phyloP scores from a whole-genome alignment of 2,329 filamentous ascomycete species.

The Plenodomus lindquistii region DNA sequence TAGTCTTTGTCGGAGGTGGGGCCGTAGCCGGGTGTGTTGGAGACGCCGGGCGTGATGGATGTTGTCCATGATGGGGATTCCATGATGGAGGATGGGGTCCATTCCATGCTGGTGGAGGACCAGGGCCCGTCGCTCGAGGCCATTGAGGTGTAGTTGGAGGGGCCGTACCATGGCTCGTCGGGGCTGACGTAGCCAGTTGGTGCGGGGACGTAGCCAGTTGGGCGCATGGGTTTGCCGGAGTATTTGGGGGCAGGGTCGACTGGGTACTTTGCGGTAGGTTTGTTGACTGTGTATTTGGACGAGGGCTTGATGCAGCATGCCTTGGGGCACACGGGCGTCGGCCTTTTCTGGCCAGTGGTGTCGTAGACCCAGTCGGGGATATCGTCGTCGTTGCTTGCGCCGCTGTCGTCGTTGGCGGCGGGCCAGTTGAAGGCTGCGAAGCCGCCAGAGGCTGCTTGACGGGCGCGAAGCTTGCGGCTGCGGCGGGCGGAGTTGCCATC shows the following conservation, averaged over 20 bases:
- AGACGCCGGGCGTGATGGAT: neutral
- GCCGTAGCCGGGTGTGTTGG: neutral
- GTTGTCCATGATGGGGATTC: neutral
- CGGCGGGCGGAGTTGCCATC: neutral
- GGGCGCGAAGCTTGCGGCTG: neutral
- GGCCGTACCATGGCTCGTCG: neutral
- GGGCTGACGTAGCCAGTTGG: neutral
- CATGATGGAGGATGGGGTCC: neutral
- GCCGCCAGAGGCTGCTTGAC: constrained; percentile 2
- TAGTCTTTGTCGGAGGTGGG: constrained; percentile 2
- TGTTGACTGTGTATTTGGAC: neutral
- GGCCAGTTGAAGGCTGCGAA: constrained; percentile 17
- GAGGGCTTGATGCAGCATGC: constrained; percentile 9
- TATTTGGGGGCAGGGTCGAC: neutral
- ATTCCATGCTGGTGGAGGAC: neutral
- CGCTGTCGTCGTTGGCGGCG: neutral
- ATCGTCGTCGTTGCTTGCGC: constrained; percentile 5
- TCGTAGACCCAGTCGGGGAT: constrained; percentile 14
- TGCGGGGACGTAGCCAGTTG: neutral
- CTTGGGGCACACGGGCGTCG: constrained; percentile 12
- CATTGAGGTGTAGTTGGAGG: too few relatives aligned
- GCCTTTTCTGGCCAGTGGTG: constrained; percentile 4
- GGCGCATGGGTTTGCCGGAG: neutral
- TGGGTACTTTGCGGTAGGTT: neutral
- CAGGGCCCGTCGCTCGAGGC: neutral